Conservation (phyloP, 2,329 filamentous ascomycete genomes). For the Aspergillus amoenus region DNA sequence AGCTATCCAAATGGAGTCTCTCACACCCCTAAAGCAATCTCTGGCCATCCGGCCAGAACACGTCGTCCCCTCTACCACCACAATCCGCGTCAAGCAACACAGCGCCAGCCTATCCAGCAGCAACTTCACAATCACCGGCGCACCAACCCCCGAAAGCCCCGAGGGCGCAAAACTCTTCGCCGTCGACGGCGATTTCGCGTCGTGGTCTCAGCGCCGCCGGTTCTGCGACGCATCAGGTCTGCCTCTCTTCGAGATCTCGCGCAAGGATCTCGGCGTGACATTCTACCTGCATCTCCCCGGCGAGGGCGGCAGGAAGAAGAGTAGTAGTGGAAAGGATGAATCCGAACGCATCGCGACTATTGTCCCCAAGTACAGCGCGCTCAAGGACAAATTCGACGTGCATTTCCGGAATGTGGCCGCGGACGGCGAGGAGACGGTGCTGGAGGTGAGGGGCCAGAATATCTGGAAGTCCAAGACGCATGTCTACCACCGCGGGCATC, state of each 20-base stretch:
- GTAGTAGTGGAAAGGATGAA: background rate
- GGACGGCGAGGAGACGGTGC: conserved; percentile 9
- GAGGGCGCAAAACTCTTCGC: conserved; percentile 8
- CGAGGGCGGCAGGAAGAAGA: background rate
- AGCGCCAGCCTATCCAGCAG: background rate
- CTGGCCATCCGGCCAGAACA: conserved; percentile 12
- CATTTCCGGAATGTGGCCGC: conserved; percentile 10
- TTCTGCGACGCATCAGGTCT: conserved; percentile 21
- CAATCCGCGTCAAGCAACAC: conserved; percentile 10
- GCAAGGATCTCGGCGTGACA: conserved; percentile 17
- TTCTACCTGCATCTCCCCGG: conserved; percentile 22
- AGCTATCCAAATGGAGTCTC: background rate
- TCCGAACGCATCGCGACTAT: conserved; percentile 15
- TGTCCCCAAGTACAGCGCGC: conserved; percentile 10
- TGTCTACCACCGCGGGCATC: conserved; percentile 15
- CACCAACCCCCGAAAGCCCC: background rate
- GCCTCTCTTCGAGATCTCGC: conserved; percentile 21
- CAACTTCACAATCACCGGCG: conserved; percentile 7
- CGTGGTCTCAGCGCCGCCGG: conserved; percentile 12
- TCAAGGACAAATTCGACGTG: conserved; percentile 22
- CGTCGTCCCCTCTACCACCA: conserved; percentile 5
- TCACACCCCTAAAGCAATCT: conserved; percentile 8
- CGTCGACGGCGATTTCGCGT: conserved; percentile 12
- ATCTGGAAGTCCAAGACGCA: conserved; percentile 19
- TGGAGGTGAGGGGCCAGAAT: conserved; percentile 20